Percentiles rank a stretch among this genome's conserved stretches.
These are phyloP conservation scores for Trichosanthes truncata DNA, from an alignment of 306 rosid species.

Conservation along the genomic window DNA sequence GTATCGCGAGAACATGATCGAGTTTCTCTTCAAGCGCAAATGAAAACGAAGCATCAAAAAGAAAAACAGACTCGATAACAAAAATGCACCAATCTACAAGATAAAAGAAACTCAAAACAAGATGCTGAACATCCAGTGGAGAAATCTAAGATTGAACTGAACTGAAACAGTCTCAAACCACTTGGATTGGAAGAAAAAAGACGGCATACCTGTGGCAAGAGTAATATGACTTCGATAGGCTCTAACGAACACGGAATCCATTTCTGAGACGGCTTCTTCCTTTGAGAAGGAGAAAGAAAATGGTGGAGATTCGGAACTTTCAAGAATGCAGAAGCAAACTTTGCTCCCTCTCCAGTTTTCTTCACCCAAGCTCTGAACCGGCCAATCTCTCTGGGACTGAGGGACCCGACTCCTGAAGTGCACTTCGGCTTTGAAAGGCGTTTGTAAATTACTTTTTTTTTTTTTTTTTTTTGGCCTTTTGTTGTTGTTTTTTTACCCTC, in stretches of 20 bases:
- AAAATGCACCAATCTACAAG: neutral
- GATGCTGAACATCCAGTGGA: neutral
- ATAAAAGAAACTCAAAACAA: neutral
- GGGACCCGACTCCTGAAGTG: neutral
- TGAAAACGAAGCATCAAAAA: neutral
- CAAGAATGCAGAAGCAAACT: neutral
- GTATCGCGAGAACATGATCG: neutral
- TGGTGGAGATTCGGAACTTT: neutral
- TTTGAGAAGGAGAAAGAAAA: neutral
- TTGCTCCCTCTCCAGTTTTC: neutral
- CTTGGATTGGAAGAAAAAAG: neutral
- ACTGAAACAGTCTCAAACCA: neutral
- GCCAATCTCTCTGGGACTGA: neutral
- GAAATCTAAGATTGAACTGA: neutral
- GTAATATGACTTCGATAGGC: constrained; percentile 19
- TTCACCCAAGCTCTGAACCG: neutral
- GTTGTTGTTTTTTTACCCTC: too few species aligned
- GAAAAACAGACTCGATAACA: neutral
- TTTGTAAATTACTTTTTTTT: neutral
- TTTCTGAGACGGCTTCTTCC: neutral
- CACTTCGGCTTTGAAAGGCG: neutral
- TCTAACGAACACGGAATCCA: constrained; percentile 33
- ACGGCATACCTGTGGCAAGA: constrained; percentile 14
- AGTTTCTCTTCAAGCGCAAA: neutral
- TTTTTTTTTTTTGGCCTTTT: neutral